A percentile compares a stretch with the other conserved stretches of the same genome.
phyloP scores from a whole-genome alignment of 2,329 filamentous ascomycete species.

The Trichoderma sp. region DNA sequence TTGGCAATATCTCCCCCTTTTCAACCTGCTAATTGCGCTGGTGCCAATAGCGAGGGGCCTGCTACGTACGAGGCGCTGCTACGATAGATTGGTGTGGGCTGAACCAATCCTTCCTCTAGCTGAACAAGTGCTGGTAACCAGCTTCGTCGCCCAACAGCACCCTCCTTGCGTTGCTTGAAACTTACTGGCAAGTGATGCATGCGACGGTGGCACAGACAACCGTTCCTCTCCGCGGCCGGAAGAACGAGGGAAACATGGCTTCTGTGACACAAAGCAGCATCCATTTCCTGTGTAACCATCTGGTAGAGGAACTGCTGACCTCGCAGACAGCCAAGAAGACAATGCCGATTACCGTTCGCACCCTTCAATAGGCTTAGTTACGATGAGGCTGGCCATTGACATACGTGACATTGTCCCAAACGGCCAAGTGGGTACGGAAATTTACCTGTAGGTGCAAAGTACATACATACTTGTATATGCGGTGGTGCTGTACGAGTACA shows the following conservation, averaged over 20 bases:
- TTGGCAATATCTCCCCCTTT: conserved; percentile 1
- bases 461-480: not conserved
- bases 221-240: not conserved
- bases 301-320: not conserved
- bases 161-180: not conserved
- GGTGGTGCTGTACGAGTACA: no score
- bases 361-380: conserved; percentile 3
- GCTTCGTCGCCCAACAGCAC: not conserved
- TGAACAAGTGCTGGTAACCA: not conserved
- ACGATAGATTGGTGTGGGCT: conserved; percentile 5
- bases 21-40: not conserved
- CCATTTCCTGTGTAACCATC: not conserved
- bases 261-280: conserved; percentile 4
- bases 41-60: not conserved
- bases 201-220: not conserved
- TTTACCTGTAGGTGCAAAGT: conserved; percentile 20
- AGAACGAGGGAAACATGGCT: not conserved
- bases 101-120: conserved; percentile 12
- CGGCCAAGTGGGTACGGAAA: conserved; percentile 21
- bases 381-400: conserved; percentile 19
- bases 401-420: conserved; percentile 14
- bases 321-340: not conserved
- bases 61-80: not conserved
- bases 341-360: conserved; percentile 16
- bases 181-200: not conserved